Base-by-base conservation (phyloP, 2,329 filamentous ascomycete genomes). In the Aspergillus neoniger region DNA sequence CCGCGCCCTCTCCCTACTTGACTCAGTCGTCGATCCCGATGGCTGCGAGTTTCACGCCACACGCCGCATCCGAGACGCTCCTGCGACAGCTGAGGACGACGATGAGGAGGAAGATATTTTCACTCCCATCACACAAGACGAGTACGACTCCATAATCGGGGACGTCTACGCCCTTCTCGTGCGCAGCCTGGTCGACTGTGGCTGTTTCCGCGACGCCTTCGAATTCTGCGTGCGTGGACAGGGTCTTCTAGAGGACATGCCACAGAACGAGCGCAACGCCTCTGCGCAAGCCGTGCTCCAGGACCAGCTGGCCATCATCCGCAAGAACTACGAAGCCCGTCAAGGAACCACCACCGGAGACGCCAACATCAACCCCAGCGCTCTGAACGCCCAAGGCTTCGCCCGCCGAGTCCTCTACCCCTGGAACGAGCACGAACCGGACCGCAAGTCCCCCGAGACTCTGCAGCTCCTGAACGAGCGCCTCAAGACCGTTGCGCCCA, bases 41-140 rank as follows among this genome's bases (percentile, higher is more conserved):
- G 85, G 86, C 41, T 93, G 91, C 67, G 92, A 97, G 75, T 96
- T 92, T 70, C 89, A 95, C 72, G 87, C 92, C 75, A 89, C 51
- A 71, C 79, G 61, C 67, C 74, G 58, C 78, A 79, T 67, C 64
- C 67, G 59, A 3, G 76, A 1, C 61, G 80, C 10, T 2, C 10
- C 32, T 82, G 60, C 68, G 6, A 65, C 64, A 4, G 66, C 67
- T 5, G 65, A 67, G 7, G 64, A 67, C 4, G 77, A 76, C 2
- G 74, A 79, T 7, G 78, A 80, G 5, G 32, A 82, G 0, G 79
- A 81, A 28, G 64, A 65, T 9, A 65, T 57, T 6, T 76, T 67
- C 36, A 60, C 62, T 2, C 63, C 70, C 1, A 67, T 73, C 4
- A 74, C 73, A 4, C 64, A 69, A 50, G 70, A 73, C 8, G 72